Percentiles rank a stretch among this genome's conserved stretches.
These are phyloP conservation scores for Talaromyces funiculosus DNA, from an alignment of 2,329 filamentous ascomycete genomes.

Conservation along the genomic window DNA sequence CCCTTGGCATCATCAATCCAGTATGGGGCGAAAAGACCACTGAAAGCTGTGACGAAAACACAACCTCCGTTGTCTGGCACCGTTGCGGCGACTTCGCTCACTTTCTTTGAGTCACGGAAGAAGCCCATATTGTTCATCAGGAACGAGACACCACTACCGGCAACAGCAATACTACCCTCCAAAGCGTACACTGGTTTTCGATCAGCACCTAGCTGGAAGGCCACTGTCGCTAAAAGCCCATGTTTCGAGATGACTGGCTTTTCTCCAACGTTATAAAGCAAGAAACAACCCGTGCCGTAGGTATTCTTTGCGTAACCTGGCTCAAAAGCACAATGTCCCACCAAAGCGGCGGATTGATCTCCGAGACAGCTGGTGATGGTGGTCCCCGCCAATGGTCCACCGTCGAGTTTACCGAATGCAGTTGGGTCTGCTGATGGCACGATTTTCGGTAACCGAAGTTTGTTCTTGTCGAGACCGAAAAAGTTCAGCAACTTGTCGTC, in stretches of 20 bases:
- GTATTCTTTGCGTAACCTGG: conserved; percentile 85
- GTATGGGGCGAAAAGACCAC: conserved; percentile 84
- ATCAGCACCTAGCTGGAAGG: conserved; percentile 70
- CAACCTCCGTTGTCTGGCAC: conserved; percentile 75
- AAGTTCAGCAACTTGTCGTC: conserved; percentile 71
- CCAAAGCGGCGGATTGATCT: conserved; percentile 79
- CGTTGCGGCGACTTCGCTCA: conserved; percentile 58
- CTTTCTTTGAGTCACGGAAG: conserved; percentile 56
- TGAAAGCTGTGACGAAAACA: conserved; percentile 84
- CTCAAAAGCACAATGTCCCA: conserved; percentile 78
- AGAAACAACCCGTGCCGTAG: conserved; percentile 83
- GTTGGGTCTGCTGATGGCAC: conserved; percentile 71
- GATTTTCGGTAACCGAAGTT: conserved; percentile 74
- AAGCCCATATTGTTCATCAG: conserved; percentile 61
- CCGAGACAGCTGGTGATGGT: conserved; percentile 79
- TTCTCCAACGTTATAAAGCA: conserved; percentile 81
- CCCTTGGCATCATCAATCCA: conserved; percentile 93
- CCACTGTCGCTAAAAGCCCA: conserved; percentile 78
- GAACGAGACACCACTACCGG: conserved; percentile 74
- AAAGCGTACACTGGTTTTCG: conserved; percentile 70
- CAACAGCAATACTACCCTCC: conserved; percentile 78
- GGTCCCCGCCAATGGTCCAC: conserved; percentile 62
- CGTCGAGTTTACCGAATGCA: conserved; percentile 63
- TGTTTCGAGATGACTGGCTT: conserved; percentile 80
- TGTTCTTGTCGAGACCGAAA: conserved; percentile 68